Evolutionary conservation across 169 alveolate species (phyloP).

Genomic region (Plasmodium reichenowi): DNA sequence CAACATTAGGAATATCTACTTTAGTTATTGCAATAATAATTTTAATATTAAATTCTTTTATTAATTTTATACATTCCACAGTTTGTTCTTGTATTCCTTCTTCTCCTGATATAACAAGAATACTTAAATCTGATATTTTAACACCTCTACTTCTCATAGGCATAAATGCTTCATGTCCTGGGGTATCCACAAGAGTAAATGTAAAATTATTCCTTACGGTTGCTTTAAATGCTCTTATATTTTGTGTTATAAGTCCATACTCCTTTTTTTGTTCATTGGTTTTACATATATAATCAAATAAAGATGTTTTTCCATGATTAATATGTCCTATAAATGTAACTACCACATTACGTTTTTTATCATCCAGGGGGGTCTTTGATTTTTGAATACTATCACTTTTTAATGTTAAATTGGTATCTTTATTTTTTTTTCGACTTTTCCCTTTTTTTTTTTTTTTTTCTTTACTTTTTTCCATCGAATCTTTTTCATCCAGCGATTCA

Average conservation of each 20-base stretch:
- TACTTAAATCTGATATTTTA: conserved; percentile 92
- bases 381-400: not conserved
- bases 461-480: not conserved
- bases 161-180: conserved; percentile 96
- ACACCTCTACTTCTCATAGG: conserved; percentile 95
- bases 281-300: conserved; percentile 88
- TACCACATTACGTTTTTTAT: conserved; percentile 90
- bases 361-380: not conserved
- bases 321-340: conserved; percentile 98
- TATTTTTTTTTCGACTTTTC: not conserved
- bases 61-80: conserved; percentile 91
- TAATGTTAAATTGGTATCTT: not conserved
- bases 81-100: conserved; percentile 96
- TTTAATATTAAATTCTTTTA: conserved; percentile 83
- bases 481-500: not conserved
- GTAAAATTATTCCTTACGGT: conserved; percentile 79
- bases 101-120: conserved; percentile 94
- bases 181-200: conserved; percentile 95
- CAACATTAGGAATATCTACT: conserved; percentile 81
- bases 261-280: conserved; percentile 87
- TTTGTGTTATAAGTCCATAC: conserved; percentile 94
- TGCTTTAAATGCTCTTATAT: conserved; percentile 94
- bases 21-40: conserved; percentile 92
- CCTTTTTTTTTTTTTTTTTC: not conserved
- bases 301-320: conserved; percentile 98